Evolutionary conservation across 129 eudicot species (phyloP), one percentile per base, ranked within the genome.

Genomic region (Mikania micrantha): DNA sequence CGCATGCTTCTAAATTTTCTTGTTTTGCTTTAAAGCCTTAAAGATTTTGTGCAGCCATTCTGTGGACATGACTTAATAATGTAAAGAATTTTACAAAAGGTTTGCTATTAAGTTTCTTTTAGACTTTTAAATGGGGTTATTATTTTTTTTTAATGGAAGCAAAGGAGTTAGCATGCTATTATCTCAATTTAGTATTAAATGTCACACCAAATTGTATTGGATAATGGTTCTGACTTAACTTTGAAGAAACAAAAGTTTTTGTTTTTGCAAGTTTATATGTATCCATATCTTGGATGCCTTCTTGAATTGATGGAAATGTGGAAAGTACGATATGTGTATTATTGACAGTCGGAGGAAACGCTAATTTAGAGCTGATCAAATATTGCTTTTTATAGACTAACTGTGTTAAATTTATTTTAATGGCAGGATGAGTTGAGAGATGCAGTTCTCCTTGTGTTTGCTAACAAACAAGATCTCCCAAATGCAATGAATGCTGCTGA

Each of bases 401-500:
- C 25, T 29, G 2, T 15, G 11, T 32, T 9, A 12, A 7, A 10
- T 4, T 67, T 19, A 42, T 39, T 32, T 66, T n/a, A 50, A 6
- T 78, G 36, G 8, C 71, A 87, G 90, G 95, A 87, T 61, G 90
- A 84, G 56, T 82, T 87, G 63, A 79, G 95, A 75, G 90, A 87
- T 65, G 95, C 95, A 40, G 95, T 84, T 67, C 83, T 85, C 62
- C 87, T 85, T 42, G 91, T 85, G 58, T 85, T 85, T 79, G 91
- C 91, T 64, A 85, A 85, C 87, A 85, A 85, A 50, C 91, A 85
- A 80, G 91, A 85, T 85, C 91, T 85, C 49, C 91, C 91, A 44
- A 85, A 85, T 60, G 91, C 91, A 48, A 85, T 85, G 91, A 85
- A 85, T 61, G 91, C 91, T 76, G 91, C 91, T 73, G 91, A 85